Conservation (phyloP, 2,329 filamentous ascomycete species). For the Xylariaceae sp. region DNA sequence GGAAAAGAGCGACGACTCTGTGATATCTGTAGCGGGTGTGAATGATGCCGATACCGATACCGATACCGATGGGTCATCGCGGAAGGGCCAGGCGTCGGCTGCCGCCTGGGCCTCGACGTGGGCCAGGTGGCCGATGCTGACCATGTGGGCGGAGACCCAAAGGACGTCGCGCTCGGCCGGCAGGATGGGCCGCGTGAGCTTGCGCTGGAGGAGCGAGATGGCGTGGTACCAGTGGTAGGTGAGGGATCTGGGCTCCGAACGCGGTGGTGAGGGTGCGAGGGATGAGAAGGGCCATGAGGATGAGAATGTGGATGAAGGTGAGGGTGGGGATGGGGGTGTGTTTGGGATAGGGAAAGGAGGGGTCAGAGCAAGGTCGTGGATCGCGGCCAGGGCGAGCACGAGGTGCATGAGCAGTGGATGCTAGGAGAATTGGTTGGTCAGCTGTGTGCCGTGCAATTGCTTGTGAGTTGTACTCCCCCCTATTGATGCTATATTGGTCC, state of each 20-base stretch:
- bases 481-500: no score
- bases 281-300: no score
- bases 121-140: conserved; percentile 2
- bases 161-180: conserved; percentile 6
- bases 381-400: conserved; percentile 1
- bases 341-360: not conserved
- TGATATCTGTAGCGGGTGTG: no score
- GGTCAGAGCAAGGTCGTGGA: not conserved
- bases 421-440: not conserved
- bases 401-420: conserved; percentile 5
- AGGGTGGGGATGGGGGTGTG: not conserved
- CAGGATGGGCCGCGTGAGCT: not conserved
- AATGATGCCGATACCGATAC: no score
- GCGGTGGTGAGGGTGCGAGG: not conserved
- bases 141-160: conserved; percentile 1
- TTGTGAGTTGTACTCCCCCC: no score
- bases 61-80: no score
- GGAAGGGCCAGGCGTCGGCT: no score
- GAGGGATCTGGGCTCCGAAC: not conserved
- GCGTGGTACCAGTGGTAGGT: conserved; percentile 9
- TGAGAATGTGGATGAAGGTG: no score
- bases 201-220: conserved; percentile 4
- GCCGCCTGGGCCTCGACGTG: conserved; percentile 1
- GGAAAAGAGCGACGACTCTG: no score
- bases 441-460: no score